phyloP scores from a whole-genome alignment of 2,329 filamentous ascomycete species.

The Fusarium buharicum region DNA sequence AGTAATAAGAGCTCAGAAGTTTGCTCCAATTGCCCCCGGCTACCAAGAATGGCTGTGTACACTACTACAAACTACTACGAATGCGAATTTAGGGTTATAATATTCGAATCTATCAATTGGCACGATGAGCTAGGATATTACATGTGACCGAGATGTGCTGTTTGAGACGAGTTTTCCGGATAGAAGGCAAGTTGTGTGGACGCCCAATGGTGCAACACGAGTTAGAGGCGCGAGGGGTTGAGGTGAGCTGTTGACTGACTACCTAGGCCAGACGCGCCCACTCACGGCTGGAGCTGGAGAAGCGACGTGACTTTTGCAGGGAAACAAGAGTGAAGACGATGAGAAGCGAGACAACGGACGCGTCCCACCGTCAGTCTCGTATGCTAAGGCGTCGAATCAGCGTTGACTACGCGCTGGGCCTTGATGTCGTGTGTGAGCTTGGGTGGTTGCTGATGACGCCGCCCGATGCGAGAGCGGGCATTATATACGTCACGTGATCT shows the following conservation, averaged over 20 bases:
- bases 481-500: constrained; percentile 49
- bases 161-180: constrained; percentile 45
- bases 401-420: constrained; percentile 14
- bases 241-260: constrained; percentile 23
- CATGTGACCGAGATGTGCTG: constrained; percentile 41
- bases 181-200: constrained; percentile 48
- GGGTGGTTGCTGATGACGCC: constrained; percentile 41
- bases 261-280: constrained; percentile 36
- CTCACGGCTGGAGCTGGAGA: neutral
- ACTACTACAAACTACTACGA: constrained; percentile 49
- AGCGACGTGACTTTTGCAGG: constrained; percentile 15
- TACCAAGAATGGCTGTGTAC: constrained; percentile 46
- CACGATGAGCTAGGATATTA: constrained; percentile 23
- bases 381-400: constrained; percentile 38
- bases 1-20: constrained; percentile 28
- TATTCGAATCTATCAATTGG: constrained; percentile 39
- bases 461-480: constrained; percentile 29
- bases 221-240: constrained; percentile 42
- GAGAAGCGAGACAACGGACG: constrained; percentile 24
- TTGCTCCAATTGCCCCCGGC: constrained; percentile 30
- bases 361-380: constrained; percentile 30
- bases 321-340: constrained; percentile 18
- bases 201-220: constrained; percentile 42
- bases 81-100: constrained; percentile 44
- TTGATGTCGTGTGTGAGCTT: constrained; percentile 33